A percentile compares a stretch with the other conserved stretches of the same genome.
phyloP scores from a whole-genome alignment of 352 stramenopile genomes.

The Pythium insidiosum region DNA sequence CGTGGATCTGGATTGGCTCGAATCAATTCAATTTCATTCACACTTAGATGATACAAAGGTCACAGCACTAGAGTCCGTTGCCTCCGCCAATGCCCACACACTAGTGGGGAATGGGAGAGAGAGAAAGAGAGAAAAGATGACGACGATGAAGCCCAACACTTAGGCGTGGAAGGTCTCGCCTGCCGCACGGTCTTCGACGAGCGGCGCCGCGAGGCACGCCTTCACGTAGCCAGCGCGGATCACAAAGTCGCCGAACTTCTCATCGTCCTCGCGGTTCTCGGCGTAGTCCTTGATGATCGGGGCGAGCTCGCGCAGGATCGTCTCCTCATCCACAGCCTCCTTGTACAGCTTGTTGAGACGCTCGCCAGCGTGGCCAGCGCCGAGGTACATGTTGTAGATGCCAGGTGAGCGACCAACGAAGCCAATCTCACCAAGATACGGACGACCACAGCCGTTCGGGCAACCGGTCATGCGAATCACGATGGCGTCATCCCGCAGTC shows the following conservation, averaged over 20 bases:
- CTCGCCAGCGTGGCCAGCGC: constrained; percentile 71
- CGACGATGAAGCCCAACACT: too few relatives aligned
- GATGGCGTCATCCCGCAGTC: constrained; percentile 92
- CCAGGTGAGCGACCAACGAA: constrained; percentile 95
- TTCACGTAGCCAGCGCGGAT: constrained; percentile 68
- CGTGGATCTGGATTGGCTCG: too few relatives aligned
- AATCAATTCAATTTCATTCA: too few relatives aligned
- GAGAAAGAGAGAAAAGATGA: too few relatives aligned
- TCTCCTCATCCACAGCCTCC: constrained; percentile 65
- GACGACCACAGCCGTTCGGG: constrained; percentile 95
- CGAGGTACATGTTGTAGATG: constrained; percentile 97
- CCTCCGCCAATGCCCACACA: too few relatives aligned
- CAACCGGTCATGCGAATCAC: constrained; percentile 98
- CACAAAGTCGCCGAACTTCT: constrained; percentile 84
- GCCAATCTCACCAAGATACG: constrained; percentile 97
- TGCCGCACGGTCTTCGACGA: constrained; percentile 48
- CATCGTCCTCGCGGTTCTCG: constrained; percentile 41
- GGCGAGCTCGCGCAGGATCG: constrained; percentile 61
- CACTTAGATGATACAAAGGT: too few relatives aligned
- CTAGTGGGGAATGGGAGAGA: too few relatives aligned
- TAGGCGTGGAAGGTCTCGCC: constrained; percentile 69
- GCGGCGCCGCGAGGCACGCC: constrained; percentile 49
- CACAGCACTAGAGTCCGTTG: too few relatives aligned
- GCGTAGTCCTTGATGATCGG: constrained; percentile 80
- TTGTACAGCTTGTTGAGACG: constrained; percentile 83